These are phyloP conservation scores for Colletotrichum navitas DNA, from an alignment of 2,329 filamentous ascomycete genomes.

Conservation along the genomic window DNA sequence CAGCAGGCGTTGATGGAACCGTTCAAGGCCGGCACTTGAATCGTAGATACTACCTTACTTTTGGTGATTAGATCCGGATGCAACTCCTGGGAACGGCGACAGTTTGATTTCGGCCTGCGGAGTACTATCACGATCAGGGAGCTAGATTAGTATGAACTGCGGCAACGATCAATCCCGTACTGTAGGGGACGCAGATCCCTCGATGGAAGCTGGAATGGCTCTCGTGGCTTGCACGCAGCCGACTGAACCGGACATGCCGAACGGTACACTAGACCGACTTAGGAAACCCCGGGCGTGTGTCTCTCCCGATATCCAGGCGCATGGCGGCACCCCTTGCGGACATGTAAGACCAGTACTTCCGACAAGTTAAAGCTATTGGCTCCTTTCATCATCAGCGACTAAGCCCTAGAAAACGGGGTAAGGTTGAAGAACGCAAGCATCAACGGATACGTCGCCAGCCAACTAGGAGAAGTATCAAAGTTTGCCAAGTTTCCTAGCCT, in stretches of 20 bases:
- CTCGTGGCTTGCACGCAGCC: neutral
- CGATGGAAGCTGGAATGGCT: neutral
- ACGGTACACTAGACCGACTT: conserved; percentile 4
- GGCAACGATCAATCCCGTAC: neutral
- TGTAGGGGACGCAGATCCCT: neutral
- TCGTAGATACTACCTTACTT: neutral
- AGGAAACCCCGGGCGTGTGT: neutral
- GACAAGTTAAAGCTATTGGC: neutral
- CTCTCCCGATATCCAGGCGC: neutral
- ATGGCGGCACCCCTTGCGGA: neutral
- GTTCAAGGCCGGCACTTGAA: neutral
- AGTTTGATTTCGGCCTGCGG: neutral
- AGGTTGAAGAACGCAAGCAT: neutral
- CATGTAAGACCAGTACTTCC: neutral
- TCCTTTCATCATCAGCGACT: neutral
- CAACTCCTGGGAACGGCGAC: neutral
- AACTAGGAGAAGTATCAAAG: neutral
- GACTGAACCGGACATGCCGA: conserved; percentile 2
- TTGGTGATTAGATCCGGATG: neutral
- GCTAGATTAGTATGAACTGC: neutral
- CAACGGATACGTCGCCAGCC: no score
- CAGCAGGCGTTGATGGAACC: neutral
- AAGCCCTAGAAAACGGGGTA: neutral
- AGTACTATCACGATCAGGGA: neutral
- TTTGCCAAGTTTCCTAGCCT: no score